Base-by-base conservation (phyloP, 495 filamentous ascomycete genomes). In the Xylaria grammica region DNA sequence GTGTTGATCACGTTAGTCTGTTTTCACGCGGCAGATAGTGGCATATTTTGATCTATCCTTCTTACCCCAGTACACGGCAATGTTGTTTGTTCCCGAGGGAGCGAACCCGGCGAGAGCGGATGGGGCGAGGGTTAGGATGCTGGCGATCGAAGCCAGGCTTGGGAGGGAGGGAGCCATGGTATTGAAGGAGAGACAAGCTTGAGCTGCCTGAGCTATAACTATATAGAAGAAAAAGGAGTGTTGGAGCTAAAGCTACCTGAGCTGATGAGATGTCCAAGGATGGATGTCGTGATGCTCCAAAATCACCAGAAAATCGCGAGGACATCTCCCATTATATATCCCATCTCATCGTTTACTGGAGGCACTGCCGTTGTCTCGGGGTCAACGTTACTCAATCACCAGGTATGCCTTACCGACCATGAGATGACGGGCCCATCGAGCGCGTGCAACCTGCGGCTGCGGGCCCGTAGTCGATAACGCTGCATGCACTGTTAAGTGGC, bases 21-120 rank as follows among this genome's bases (percentile, higher is more conserved):
- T 48, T 4, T 38, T 32, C 20, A 50, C 29, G 44, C 20, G 22
- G 65, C 40, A 65, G 52, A 52, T 29, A 22, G 63, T 50, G 65
- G 52, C 44, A 63, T 65, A 45, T 34, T n/a, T n/a, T 27, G 32
- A 22, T 60, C 27, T 20, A 19, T 19, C 5, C 27, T 27, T 19
- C 73, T 63, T 75, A 86, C 79, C 89, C 79, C 86, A 91, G 72
- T 90, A 91, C 26, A 90, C 77, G 24, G 84, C 86, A 66, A 90
- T 70, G 70, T 90, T 90, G 61, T 78, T 81, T n/a, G 78, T 80
- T 4, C 80, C 74, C 32, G 65, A 56, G 4, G 79, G 62, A 68
- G 82, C 72, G 68, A 89, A 85, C 52, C 82, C 85, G 55, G 81
- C 81, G 55, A 65, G 67, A 34, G 60, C 70, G 22, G 69, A 48